Conservation (phyloP, 2,329 filamentous ascomycete genomes). For the Fusarium succisae region DNA sequence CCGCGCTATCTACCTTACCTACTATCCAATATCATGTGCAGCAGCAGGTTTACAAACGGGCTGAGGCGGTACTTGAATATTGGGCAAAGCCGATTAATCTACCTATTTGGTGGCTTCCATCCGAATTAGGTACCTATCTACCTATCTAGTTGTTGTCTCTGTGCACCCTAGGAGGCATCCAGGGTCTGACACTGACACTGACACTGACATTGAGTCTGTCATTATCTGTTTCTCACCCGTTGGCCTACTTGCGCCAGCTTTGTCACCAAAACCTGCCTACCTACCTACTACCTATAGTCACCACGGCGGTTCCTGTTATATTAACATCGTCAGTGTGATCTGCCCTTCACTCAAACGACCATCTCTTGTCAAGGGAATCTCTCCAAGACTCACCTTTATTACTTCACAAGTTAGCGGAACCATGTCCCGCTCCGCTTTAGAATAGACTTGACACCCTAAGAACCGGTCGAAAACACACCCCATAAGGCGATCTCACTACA, state of each 20-base stretch:
- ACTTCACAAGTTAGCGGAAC: neutral
- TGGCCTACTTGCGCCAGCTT: neutral
- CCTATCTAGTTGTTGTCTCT: neutral
- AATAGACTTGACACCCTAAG: neutral
- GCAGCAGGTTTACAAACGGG: slow-evolving; percentile 16
- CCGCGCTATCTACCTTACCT: slow-evolving; percentile 23
- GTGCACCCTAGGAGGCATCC: slow-evolving; percentile 17
- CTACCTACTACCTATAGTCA: neutral
- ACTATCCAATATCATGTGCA: slow-evolving; percentile 6
- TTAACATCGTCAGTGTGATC: neutral
- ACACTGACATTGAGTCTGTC: neutral
- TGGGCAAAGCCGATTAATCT: neutral
- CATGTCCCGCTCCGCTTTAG: neutral
- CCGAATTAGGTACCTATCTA: neutral
- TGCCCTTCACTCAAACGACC: neutral
- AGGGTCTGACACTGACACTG: slow-evolving; percentile 22
- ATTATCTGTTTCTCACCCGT: neutral
- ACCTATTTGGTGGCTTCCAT: slow-evolving; percentile 7
- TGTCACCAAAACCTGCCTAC: neutral
- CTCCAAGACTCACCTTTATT: neutral
- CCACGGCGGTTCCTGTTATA: neutral
- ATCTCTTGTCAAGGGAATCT: neutral
- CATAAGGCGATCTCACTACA: neutral
- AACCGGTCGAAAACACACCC: neutral
- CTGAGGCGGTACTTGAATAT: slow-evolving; percentile 22